phyloP scores from a whole-genome alignment of 768 basidiomycete genomes.

The Rhodosporidiobolus odoratus region DNA sequence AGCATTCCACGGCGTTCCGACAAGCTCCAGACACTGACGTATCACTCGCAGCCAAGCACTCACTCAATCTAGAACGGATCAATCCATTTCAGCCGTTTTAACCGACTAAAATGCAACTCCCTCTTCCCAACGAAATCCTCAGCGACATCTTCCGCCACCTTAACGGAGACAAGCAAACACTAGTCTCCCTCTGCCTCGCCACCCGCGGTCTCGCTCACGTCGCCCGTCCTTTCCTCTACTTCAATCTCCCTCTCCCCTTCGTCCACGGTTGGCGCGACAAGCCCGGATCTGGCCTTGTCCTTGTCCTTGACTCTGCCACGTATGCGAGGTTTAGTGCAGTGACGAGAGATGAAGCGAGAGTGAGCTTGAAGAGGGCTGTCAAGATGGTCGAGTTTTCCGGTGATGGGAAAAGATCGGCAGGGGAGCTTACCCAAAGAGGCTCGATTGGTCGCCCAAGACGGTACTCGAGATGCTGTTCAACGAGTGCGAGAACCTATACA shows the following conservation, averaged over 20 bases:
- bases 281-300: not conserved
- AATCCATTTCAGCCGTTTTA: not conserved
- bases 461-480: not conserved
- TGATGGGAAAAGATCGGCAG: not conserved
- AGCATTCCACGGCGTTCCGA: no score
- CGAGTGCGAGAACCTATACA: not conserved
- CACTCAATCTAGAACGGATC: not conserved
- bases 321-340: not conserved
- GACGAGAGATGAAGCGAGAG: not conserved
- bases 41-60: not conserved
- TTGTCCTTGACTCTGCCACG: not conserved
- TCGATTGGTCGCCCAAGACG: not conserved
- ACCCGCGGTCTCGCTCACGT: not conserved
- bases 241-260: not conserved
- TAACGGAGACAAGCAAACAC: not conserved
- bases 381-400: not conserved
- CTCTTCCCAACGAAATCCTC: constrained; percentile 10
- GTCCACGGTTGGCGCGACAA: not conserved
- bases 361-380: not conserved
- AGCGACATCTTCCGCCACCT: constrained; percentile 6
- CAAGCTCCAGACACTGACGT: no score
- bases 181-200: not conserved
- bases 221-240: constrained; percentile 5
- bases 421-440: not conserved
- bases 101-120: not conserved